A percentile compares a stretch with the other conserved stretches of the same genome.
Conservation (phyloP, 257 asterid genomes). For the Rauvolfia tetraphylla region DNA sequence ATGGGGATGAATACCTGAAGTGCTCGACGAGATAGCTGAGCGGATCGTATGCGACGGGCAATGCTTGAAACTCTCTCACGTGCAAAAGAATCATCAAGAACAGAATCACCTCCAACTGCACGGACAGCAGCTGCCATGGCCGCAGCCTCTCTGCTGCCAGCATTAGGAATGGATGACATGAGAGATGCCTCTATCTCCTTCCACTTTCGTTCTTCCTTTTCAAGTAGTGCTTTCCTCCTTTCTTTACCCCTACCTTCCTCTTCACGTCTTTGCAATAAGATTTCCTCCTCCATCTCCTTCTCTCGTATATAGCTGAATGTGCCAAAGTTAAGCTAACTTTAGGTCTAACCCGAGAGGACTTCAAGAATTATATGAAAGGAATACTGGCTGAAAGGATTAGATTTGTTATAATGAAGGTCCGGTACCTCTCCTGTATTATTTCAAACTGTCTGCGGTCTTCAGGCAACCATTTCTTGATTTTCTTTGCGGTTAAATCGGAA, state of each 20-base stretch:
- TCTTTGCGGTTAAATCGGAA: constrained; percentile 94
- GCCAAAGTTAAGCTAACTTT: constrained; percentile 24
- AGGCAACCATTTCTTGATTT: constrained; percentile 96
- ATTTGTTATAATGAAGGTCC: neutral
- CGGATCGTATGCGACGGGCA: constrained; percentile 89
- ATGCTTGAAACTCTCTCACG: constrained; percentile 95
- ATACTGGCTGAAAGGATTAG: neutral
- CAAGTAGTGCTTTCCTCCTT: constrained; percentile 91
- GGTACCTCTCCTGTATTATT: constrained; percentile 93
- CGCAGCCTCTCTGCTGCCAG: constrained; percentile 97
- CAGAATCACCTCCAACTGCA: constrained; percentile 99
- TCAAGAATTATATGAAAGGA: neutral
- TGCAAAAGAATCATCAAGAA: constrained; percentile 90
- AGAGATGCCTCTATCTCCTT: constrained; percentile 98
- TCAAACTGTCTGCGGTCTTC: constrained; percentile 97
- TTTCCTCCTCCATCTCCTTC: constrained; percentile 99
- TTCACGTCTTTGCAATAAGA: constrained; percentile 96
- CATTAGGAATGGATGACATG: constrained; percentile 92
- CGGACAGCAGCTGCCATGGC: constrained; percentile 99
- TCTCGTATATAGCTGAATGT: constrained; percentile 81
- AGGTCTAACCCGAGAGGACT: constrained; percentile 1
- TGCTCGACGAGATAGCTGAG: constrained; percentile 93
- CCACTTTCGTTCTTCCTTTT: constrained; percentile 99
- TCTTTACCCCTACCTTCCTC: constrained; percentile 99
- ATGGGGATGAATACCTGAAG: constrained; percentile 51